phyloP scores from a whole-genome alignment of 257 asterid species.

The Rauvolfia tetraphylla region DNA sequence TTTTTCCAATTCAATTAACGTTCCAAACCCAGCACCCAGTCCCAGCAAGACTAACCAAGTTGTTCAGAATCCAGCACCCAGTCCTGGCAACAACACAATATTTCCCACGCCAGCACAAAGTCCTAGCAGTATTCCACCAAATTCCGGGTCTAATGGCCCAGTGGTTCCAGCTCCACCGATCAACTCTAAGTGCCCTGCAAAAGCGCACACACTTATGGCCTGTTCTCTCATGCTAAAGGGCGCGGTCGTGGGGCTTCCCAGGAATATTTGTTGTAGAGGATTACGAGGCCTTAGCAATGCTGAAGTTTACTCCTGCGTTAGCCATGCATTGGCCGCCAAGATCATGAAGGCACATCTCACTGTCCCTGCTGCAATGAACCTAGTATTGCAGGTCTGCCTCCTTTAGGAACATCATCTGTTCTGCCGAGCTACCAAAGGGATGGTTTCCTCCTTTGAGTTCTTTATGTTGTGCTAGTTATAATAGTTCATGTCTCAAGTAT shows the following conservation, averaged over 20 bases:
- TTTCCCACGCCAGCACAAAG: too few relatives aligned
- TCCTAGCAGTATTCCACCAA: too few relatives aligned
- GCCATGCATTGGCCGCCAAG: not conserved
- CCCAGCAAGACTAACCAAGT: not conserved
- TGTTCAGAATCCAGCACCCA: not conserved
- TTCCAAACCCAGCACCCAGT: not conserved
- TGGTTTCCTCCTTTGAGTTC: not conserved
- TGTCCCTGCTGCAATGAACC: not conserved
- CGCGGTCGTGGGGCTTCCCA: not conserved
- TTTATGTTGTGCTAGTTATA: not conserved
- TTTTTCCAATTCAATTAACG: not conserved
- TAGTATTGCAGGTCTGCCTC: not conserved
- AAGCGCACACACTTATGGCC: not conserved
- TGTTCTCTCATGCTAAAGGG: not conserved
- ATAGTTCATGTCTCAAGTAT: not conserved
- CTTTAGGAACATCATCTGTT: not conserved
- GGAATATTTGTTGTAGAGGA: conserved; percentile 3
- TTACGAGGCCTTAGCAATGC: not conserved
- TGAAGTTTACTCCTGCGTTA: not conserved
- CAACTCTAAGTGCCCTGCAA: not conserved
- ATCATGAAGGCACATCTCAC: not conserved
- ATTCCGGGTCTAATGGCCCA: not conserved
- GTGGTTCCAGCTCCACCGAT: not conserved
- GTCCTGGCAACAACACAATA: not conserved
- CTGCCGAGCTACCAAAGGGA: too few relatives aligned